These are phyloP conservation scores for Cystofilobasidium macerans DNA, from an alignment of 768 basidiomycete species.

Conservation along the genomic window DNA sequence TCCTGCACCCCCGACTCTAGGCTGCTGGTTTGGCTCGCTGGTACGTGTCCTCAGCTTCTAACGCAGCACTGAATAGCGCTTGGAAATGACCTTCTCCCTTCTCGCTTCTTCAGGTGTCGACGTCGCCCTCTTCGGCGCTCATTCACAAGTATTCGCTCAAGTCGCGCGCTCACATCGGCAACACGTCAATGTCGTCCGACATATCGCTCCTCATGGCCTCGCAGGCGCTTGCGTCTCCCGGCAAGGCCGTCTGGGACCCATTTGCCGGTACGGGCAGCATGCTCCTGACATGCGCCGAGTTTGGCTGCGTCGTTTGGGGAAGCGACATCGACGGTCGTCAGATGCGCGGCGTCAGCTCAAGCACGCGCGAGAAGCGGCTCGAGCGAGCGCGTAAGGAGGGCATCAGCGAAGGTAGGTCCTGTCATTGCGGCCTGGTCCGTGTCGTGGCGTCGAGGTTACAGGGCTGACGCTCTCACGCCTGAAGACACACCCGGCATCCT, in stretches of 20 bases:
- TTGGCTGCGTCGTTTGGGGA: slow-evolving; percentile 75
- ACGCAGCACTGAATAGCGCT: no score
- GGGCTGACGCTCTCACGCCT: not conserved
- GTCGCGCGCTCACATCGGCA: slow-evolving; percentile 79
- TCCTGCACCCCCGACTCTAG: not conserved
- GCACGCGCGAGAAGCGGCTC: not conserved
- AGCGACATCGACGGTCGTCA: slow-evolving; percentile 96
- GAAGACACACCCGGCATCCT: slow-evolving; percentile 54
- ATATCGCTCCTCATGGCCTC: slow-evolving; percentile 93
- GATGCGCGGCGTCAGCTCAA: slow-evolving; percentile 55
- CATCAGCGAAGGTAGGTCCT: not conserved
- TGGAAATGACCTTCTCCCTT: no score
- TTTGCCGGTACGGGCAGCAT: slow-evolving; percentile 53
- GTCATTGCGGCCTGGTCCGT: no score
- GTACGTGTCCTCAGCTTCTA: not conserved
- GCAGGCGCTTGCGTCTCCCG: slow-evolving; percentile 81
- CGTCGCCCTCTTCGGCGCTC: slow-evolving; percentile 50
- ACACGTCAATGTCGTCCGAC: slow-evolving; percentile 96
- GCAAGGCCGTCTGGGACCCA: slow-evolving; percentile 71
- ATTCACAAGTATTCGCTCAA: slow-evolving; percentile 72
- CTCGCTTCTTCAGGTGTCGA: not conserved
- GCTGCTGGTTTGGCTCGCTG: not conserved
- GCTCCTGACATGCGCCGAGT: slow-evolving; percentile 60
- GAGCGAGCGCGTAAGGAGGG: slow-evolving; percentile 42
- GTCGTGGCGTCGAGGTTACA: not conserved